Evolutionary conservation across 441 rosid genomes (phyloP), one percentile per base, ranked within the genome.

Genomic region (Aquilaria agallochum): DNA sequence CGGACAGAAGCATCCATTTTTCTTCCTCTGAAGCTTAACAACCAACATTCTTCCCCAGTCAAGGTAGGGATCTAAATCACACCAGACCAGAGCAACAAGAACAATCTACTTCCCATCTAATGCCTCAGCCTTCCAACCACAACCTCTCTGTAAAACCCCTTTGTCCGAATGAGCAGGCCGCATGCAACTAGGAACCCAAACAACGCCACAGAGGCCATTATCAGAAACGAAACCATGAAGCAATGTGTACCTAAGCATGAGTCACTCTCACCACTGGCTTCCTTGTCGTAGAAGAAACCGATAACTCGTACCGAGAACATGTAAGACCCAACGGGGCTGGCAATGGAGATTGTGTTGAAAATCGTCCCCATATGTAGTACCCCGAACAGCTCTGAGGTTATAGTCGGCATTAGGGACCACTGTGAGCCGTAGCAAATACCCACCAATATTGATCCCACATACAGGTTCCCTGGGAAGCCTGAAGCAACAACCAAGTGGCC

Each of bases 271-370:
- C 70, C 77, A 0, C 46, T 53, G 0, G 86, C 78, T 30, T 53
- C 74, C 50, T 68, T 63, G 54, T 86, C 92, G 4, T 86, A 86
- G 45, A 83, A 48, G 55, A 76, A 83, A 42, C 89, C 89, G 0
- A 86, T 80, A 9, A 83, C 66, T 67, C 85, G 73, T 15, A 86
- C 92, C 9, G 92, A 86, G 66, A 82, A 76, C 10, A 83, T 72
- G 32, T 90, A 90, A 1, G 97, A 85, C 55, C 95, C 95, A 31
- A 87, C 73, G 0, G 92, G 92, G 65, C 89, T 83, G n/a, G 92
- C 90, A 20, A 82, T 52, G 13, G 85, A 81, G 45, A 87, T 85
- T 51, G 95, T 82, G 70, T 90, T 85, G 73, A 80, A 86, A 36
- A 90, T 83, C 13, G 97, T 90, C 5, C 90, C 92, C 89, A 90